Evolutionary conservation across 768 basidiomycete genomes (phyloP), one percentile per base, ranked within the genome.

Genomic region (Amanita phalloides): DNA sequence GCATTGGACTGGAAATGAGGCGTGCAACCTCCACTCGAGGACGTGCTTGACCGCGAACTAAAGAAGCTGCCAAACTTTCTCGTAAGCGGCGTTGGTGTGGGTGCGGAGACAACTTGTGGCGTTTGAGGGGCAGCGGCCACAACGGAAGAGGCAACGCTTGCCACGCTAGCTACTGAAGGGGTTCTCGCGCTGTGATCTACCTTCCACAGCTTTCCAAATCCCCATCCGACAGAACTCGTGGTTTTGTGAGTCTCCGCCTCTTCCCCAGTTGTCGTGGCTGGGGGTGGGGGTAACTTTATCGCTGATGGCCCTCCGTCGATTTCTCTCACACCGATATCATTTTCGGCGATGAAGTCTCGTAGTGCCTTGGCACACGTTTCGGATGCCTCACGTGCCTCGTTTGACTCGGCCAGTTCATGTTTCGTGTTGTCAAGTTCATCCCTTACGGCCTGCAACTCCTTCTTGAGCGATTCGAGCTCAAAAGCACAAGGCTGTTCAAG

Each of bases 371-470:
- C 81, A 62, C 90, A 93, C 0, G 77, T 77, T 57, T 97, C 92
- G 33, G 86, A 89, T 3, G 94, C 94, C 61, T 90, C 83, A 45
- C 82, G 74, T 2, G 89, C 90, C 65, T 97, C 94, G 55, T 78
- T 83, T 1, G 82, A 74, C 61, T 95, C 92, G 36, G 62, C 70
- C 43, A 95, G 68, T 53, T 90, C 86, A 54, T 78, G 75, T 58
- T 78, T 78, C 14, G 76, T 71, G 28, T 75, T 77, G 32, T 83
- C 81, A 14, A 93, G 64, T 50, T 86, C 79, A 21, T 72, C 64
- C 57, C 79, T 80, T 52, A 83, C 57, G 1, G 68, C 57, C 39
- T 64, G 67, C 30, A 92, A 53, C 61, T 91, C 86, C 50, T 71
- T 73, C 30, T 79, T 78, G 33, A 89, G 63, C 25, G 68, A 64